Conservation (phyloP, 2,329 filamentous ascomycete species). For the Calonectria fujianensis region DNA sequence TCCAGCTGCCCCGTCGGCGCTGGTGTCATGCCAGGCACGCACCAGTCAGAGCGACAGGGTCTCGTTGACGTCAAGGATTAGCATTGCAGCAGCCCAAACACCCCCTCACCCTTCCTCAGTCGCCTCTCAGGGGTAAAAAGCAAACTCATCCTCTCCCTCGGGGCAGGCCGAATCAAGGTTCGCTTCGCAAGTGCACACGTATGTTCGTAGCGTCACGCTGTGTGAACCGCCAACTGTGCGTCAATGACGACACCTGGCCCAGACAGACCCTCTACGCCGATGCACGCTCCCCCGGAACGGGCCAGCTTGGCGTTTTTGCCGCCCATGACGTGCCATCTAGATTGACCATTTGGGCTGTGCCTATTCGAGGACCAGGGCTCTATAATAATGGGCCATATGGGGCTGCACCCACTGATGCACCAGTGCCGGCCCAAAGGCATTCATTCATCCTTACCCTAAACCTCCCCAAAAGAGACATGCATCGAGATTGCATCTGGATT, state of each 20-base stretch:
- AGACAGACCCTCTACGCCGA: not conserved
- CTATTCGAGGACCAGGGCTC: not conserved
- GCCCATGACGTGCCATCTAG: slow-evolving; percentile 25
- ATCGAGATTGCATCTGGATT: not conserved
- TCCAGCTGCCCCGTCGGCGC: slow-evolving; percentile 5
- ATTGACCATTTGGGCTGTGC: slow-evolving; percentile 23
- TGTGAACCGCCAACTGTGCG: not conserved
- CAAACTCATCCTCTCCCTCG: slow-evolving; percentile 3
- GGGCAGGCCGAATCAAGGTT: slow-evolving; percentile 15
- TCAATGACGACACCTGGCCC: slow-evolving; percentile 23
- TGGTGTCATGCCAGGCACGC: slow-evolving; percentile 30
- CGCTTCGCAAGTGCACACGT: slow-evolving; percentile 23
- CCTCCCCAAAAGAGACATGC: not conserved
- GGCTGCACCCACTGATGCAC: not conserved
- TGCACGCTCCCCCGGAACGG: slow-evolving; percentile 25
- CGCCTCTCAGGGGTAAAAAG: not conserved
- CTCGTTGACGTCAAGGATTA: slow-evolving; percentile 30
- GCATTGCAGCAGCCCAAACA: slow-evolving; percentile 16
- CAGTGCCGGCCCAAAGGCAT: not conserved
- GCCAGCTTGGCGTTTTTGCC: slow-evolving; percentile 20
- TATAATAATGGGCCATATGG: not conserved
- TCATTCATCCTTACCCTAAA: slow-evolving; percentile 1
- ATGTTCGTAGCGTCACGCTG: not conserved
- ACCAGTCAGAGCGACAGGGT: slow-evolving; percentile 18
- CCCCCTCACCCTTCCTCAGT: slow-evolving; percentile 4